These are phyloP conservation scores for Termitomyces sp. DNA, from an alignment of 768 basidiomycete species.

Conservation along the genomic window DNA sequence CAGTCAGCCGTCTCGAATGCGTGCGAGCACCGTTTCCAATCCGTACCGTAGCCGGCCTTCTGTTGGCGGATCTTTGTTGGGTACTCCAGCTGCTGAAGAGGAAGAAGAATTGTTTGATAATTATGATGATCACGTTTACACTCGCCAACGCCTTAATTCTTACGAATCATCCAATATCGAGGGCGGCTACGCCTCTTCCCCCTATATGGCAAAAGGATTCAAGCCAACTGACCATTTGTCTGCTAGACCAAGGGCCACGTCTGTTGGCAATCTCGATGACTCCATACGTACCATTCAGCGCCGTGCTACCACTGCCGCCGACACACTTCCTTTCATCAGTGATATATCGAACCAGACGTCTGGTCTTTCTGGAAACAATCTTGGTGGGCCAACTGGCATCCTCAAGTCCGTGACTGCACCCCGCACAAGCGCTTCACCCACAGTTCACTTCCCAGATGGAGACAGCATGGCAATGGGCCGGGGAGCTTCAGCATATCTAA, in stretches of 20 bases:
- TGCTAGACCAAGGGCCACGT: conserved; percentile 77
- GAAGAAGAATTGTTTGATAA: conserved; percentile 71
- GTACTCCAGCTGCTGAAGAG: conserved; percentile 68
- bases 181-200: conserved; percentile 49
- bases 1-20: conserved; percentile 67
- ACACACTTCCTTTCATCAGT: conserved; percentile 56
- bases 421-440: conserved; percentile 45
- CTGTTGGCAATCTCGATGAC: conserved; percentile 85
- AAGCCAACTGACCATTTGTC: conserved; percentile 70
- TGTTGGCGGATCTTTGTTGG: conserved; percentile 54
- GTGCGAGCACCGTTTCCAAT: conserved; percentile 91
- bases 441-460: conserved; percentile 69
- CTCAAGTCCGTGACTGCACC: conserved; percentile 47
- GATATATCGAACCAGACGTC: conserved; percentile 47
- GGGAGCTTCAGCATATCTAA: conserved; percentile 60
- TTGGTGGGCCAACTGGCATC: conserved; percentile 45
- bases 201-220: conserved; percentile 69
- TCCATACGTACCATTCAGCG: conserved; percentile 68
- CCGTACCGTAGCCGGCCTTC: conserved; percentile 76
- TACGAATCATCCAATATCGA: conserved; percentile 57
- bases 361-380: conserved; percentile 34
- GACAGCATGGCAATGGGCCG: conserved; percentile 45
- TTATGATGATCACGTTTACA: conserved; percentile 48
- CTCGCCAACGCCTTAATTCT: conserved; percentile 56
- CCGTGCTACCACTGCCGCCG: conserved; percentile 52